Evolutionary conservation across 495 filamentous ascomycete genomes (phyloP).

Genomic region (Tuber melanosporum): DNA sequence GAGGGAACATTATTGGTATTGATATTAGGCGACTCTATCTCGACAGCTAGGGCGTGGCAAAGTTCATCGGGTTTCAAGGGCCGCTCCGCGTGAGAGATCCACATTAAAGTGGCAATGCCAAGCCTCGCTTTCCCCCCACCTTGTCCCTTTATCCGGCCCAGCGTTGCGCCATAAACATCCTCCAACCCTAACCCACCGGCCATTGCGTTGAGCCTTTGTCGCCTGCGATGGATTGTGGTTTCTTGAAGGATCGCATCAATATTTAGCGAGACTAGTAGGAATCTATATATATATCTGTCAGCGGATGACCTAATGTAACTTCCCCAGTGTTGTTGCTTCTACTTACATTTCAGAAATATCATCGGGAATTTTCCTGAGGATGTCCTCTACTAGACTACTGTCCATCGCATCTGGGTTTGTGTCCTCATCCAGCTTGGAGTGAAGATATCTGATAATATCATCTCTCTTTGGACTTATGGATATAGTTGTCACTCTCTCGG

Average conservation of each 20-base stretch:
- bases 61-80: no score
- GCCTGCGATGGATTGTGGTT: no score
- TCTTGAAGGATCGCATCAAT: no score
- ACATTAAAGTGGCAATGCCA: no score
- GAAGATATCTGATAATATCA: background rate
- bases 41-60: background rate
- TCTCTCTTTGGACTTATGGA: background rate
- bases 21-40: background rate
- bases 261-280: background rate
- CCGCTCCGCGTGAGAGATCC: no score
- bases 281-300: background rate
- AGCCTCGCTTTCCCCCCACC: no score
- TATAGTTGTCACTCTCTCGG: background rate
- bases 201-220: no score
- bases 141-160: no score
- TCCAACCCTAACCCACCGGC: no score
- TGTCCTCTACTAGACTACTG: background rate
- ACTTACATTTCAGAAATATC: background rate
- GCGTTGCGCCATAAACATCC: no score
- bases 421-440: background rate
- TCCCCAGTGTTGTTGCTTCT: background rate
- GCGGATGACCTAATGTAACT: fast-evolving
- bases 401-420: background rate
- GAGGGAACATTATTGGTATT: background rate
- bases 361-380: background rate